These are phyloP conservation scores for Agaricus blazei DNA, from an alignment of 768 basidiomycete genomes.

Conservation along the genomic window DNA sequence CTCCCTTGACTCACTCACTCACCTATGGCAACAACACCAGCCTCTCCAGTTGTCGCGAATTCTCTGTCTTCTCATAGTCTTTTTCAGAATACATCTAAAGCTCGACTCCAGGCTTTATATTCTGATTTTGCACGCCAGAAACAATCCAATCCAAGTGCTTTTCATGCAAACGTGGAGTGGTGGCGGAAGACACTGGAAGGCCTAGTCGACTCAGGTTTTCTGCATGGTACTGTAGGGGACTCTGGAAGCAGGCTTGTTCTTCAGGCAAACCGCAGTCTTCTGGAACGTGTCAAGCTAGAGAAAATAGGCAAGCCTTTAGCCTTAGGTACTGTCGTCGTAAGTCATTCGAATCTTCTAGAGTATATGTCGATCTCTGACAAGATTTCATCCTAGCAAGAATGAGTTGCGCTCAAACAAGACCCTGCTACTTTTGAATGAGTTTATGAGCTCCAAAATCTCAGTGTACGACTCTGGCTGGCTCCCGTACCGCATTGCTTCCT, in stretches of 20 bases:
- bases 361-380: background rate
- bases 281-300: constrained; percentile 58
- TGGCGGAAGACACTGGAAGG: constrained; percentile 70
- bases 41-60: constrained; percentile 1
- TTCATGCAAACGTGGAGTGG: constrained; percentile 79
- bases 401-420: constrained; percentile 48
- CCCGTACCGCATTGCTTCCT: constrained; percentile 63
- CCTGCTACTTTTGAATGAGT: constrained; percentile 48
- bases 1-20: background rate
- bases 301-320: constrained; percentile 75
- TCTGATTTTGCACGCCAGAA: constrained; percentile 85
- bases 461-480: constrained; percentile 69
- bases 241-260: constrained; percentile 53
- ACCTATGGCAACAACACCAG: constrained; percentile 13
- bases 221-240: constrained; percentile 20
- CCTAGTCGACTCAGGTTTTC: constrained; percentile 54
- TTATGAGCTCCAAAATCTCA: constrained; percentile 50
- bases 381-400: constrained; percentile 53
- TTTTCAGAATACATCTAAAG: constrained; percentile 40
- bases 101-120: constrained; percentile 76
- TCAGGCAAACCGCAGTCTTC: constrained; percentile 44
- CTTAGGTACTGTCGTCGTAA: constrained; percentile 68
- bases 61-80: constrained; percentile 31
- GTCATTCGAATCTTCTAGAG: constrained; percentile 22
- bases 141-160: constrained; percentile 79